A percentile compares a stretch with the other conserved stretches of the same genome.
Conservation (phyloP, 345 rosid genomes). For the Syzygium aromaticum region DNA sequence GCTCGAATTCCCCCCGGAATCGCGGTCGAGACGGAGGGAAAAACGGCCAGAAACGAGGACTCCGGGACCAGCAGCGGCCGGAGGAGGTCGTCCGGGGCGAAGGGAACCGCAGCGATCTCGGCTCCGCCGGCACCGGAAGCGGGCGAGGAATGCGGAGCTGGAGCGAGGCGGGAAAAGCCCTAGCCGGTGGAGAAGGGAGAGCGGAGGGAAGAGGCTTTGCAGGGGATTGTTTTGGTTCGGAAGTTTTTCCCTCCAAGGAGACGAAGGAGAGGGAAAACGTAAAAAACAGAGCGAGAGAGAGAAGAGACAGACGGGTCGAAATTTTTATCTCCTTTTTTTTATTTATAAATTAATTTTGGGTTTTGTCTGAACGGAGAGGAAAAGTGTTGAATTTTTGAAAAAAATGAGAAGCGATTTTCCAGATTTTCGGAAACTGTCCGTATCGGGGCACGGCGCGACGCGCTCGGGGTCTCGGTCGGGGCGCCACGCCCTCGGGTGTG, state of each 20-base stretch:
- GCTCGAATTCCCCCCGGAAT: background rate
- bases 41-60: background rate
- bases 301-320: background rate
- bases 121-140: background rate
- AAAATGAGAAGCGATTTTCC: background rate
- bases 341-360: background rate
- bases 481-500: background rate
- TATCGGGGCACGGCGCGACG: background rate
- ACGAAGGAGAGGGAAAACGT: constrained; percentile 2
- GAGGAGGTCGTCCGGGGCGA: background rate
- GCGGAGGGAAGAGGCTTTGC: background rate
- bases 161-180: background rate
- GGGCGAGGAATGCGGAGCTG: background rate
- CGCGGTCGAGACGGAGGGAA: background rate
- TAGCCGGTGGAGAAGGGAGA: background rate
- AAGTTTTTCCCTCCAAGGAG: constrained; percentile 10
- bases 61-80: background rate
- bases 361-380: background rate
- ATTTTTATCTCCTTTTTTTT: background rate
- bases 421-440: background rate
- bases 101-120: background rate
- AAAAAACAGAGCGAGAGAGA: background rate
- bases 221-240: background rate
- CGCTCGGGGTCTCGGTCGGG: background rate
- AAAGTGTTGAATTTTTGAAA: background rate